Percentiles rank a stretch among this genome's conserved stretches.
Evolutionary conservation across 306 rosid genomes (phyloP).

Genomic region (Sphenostylis stenocarpa): DNA sequence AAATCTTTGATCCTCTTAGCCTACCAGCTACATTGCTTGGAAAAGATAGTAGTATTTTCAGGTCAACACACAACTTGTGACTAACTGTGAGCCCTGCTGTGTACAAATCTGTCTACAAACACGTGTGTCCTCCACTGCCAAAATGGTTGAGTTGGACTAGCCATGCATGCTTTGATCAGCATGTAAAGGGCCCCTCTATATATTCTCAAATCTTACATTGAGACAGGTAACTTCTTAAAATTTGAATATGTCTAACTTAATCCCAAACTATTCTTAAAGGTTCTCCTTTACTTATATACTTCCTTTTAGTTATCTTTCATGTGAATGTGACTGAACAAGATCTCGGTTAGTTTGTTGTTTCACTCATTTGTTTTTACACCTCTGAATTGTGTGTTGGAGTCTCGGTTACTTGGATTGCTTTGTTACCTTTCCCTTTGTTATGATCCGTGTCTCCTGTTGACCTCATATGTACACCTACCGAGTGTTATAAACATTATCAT

Average conservation of each 20-base stretch:
- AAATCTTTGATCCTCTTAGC: constrained; percentile 5
- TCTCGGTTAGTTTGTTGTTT: constrained; percentile 18
- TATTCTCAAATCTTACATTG: background rate
- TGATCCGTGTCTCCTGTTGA: background rate
- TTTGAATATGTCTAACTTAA: too few relatives aligned
- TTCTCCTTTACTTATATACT: too few relatives aligned
- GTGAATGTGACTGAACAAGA: background rate
- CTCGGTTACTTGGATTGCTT: constrained; percentile 7
- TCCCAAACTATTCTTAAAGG: background rate
- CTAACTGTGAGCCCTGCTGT: background rate
- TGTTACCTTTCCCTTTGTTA: constrained; percentile 13
- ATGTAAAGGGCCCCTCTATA: background rate
- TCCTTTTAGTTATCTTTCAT: background rate
- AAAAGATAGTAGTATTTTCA: constrained; percentile 21
- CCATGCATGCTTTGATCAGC: constrained; percentile 6
- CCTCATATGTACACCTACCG: background rate
- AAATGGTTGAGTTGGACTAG: background rate
- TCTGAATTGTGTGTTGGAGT: background rate
- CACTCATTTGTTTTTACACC: background rate
- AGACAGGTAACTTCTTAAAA: background rate
- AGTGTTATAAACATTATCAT: background rate
- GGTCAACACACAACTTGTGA: background rate
- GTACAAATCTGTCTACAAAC: background rate
- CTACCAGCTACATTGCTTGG: background rate
- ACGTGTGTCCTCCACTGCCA: background rate